Conservation (phyloP, 2,329 filamentous ascomycete genomes). For the Truncatella angustata region DNA sequence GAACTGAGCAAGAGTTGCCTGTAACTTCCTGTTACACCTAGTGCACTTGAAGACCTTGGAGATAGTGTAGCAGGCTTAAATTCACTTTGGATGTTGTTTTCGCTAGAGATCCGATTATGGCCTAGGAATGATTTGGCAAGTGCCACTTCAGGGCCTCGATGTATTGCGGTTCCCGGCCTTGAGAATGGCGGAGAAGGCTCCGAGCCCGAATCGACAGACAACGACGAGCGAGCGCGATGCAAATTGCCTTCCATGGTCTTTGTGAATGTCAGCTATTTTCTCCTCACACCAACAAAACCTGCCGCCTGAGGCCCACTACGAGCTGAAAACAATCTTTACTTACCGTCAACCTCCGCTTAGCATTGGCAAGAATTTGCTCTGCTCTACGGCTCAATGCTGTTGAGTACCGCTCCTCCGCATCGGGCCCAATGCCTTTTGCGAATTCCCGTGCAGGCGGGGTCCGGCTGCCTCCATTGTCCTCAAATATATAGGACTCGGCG, state of each 20-base stretch:
- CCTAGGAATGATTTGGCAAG: constrained; percentile 33
- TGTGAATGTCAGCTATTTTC: constrained; percentile 18
- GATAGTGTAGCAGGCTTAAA: constrained; percentile 39
- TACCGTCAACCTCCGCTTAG: constrained; percentile 85
- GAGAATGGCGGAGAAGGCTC: constrained; percentile 49
- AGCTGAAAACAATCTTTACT: constrained; percentile 29
- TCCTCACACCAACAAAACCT: neutral
- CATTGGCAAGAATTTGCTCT: constrained; percentile 88
- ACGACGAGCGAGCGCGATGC: constrained; percentile 69
- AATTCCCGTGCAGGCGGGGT: constrained; percentile 23
- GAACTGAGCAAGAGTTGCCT: constrained; percentile 46
- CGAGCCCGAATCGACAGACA: constrained; percentile 42
- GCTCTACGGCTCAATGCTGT: constrained; percentile 79
- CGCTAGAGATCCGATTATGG: constrained; percentile 62
- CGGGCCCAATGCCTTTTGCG: constrained; percentile 25
- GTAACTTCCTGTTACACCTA: constrained; percentile 58
- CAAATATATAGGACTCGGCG: constrained; percentile 50
- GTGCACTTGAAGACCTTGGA: constrained; percentile 63
- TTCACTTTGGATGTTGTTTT: constrained; percentile 48
- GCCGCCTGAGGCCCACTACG: too few relatives aligned
- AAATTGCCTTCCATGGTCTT: constrained; percentile 94
- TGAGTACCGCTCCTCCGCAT: constrained; percentile 61
- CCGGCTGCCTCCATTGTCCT: constrained; percentile 29
- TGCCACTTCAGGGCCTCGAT: constrained; percentile 26
- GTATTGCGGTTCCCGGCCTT: constrained; percentile 36